phyloP scores from a whole-genome alignment of 2,329 filamentous ascomycete genomes.

The Trichoderma lentiforme region DNA sequence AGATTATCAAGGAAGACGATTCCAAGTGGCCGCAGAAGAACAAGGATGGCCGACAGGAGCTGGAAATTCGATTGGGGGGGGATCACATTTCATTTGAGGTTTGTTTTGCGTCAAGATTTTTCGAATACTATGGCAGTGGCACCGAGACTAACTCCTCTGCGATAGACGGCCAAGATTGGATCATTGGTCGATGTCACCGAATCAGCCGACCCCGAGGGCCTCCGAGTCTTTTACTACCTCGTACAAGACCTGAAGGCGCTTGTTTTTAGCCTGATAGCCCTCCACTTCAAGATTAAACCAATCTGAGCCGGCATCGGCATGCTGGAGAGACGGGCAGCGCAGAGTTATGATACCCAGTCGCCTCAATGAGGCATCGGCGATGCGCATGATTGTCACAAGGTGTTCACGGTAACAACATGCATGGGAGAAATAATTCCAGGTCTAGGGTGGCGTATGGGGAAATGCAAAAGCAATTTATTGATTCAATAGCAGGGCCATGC shows the following conservation, averaged over 20 bases:
- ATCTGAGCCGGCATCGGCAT: slow-evolving; percentile 48
- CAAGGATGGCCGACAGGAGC: slow-evolving; percentile 94
- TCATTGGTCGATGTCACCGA: slow-evolving; percentile 96
- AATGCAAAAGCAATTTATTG: not conserved
- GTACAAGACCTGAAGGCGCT: slow-evolving; percentile 96
- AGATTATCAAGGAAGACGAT: slow-evolving; percentile 97
- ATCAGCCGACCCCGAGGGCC: slow-evolving; percentile 89
- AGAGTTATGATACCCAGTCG: slow-evolving; percentile 16
- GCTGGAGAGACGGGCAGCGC: not conserved
- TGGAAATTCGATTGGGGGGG: slow-evolving; percentile 89
- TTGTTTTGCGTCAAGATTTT: slow-evolving; percentile 25
- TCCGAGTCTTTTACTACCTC: slow-evolving; percentile 97
- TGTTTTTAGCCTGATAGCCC: slow-evolving; percentile 90
- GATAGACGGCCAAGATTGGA: slow-evolving; percentile 95
- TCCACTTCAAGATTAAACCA: slow-evolving; percentile 95
- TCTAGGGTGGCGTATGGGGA: slow-evolving; percentile 1
- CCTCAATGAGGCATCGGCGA: not conserved
- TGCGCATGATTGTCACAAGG: not conserved
- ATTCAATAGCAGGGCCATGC: not conserved
- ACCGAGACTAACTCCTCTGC: slow-evolving; percentile 2
- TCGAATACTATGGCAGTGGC: not conserved
- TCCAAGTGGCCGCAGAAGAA: slow-evolving; percentile 99
- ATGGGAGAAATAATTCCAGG: not conserved
- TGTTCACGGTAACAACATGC: not conserved
- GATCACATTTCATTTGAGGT: slow-evolving; percentile 99